Conservation (phyloP, 2,329 filamentous ascomycete species). For the Penicillium sp. region DNA sequence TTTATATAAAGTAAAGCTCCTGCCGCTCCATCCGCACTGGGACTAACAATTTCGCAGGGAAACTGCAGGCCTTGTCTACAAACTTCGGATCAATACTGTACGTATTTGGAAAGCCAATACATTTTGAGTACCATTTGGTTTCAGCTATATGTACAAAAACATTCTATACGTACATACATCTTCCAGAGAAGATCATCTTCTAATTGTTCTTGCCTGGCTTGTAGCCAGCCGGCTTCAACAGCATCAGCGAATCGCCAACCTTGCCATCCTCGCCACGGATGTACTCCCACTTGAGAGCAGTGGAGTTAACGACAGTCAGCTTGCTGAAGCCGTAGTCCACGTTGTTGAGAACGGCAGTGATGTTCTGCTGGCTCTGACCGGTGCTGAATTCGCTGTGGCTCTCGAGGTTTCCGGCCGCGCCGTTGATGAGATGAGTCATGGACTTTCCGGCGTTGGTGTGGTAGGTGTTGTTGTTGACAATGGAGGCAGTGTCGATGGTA, state of each 20-base stretch:
- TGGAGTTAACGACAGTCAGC: constrained; percentile 48
- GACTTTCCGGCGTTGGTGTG: constrained; percentile 52
- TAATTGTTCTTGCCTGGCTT: constrained; percentile 46
- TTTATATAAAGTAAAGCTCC: neutral
- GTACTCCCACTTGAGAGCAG: constrained; percentile 51
- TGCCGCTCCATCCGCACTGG: neutral
- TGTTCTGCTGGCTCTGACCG: constrained; percentile 42
- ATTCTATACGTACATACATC: neutral
- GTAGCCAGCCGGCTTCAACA: constrained; percentile 35
- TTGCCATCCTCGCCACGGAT: constrained; percentile 48
- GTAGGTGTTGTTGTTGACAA: constrained; percentile 56
- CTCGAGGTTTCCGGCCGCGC: constrained; percentile 59
- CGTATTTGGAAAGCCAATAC: neutral
- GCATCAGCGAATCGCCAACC: constrained; percentile 44
- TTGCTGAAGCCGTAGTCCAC: constrained; percentile 56
- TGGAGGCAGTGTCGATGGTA: constrained; percentile 47
- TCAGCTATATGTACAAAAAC: neutral
- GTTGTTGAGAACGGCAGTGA: constrained; percentile 52
- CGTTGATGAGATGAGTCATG: constrained; percentile 57
- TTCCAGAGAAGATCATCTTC: constrained; percentile 52
- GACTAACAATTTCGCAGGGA: too few relatives aligned
- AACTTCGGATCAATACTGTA: neutral
- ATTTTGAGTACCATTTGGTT: neutral
- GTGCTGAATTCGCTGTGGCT: constrained; percentile 49
- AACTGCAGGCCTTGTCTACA: too few relatives aligned